These are phyloP conservation scores for Calamus simplicifolius DNA, from an alignment of 176 grass and related monocot species.

Conservation along the genomic window DNA sequence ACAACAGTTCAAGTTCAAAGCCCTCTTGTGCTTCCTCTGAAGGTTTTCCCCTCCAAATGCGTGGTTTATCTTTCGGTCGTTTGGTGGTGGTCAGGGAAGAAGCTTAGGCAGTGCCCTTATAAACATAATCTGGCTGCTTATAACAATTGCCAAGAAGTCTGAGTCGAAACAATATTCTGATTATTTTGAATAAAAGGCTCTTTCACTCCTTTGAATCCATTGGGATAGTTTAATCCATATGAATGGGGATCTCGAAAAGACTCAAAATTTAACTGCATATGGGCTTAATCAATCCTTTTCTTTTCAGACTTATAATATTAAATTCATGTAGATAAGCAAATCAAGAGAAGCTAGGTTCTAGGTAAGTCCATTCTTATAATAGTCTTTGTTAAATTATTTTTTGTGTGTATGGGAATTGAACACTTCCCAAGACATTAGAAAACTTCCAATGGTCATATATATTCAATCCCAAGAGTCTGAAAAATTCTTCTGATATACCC, in stretches of 20 bases:
- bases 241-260: conserved; percentile 3
- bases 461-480: conserved; percentile 34
- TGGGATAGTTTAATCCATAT: neutral
- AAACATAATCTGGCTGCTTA: conserved; percentile 17
- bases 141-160: neutral
- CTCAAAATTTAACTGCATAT: conserved; percentile 2
- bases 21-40: neutral
- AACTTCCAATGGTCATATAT: neutral
- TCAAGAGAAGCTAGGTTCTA: neutral
- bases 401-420: conserved; percentile 15
- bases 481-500: conserved; percentile 38
- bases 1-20: neutral
- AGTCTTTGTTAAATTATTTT: conserved; percentile 20
- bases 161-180: neutral
- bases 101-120: conserved; percentile 9
- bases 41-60: neutral
- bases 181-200: neutral
- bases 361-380: neutral
- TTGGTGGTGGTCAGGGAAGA: neutral
- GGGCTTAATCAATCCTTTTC: conserved; percentile 15
- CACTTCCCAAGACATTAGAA: conserved; percentile 51
- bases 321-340: conserved; percentile 1
- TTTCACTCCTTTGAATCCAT: neutral
- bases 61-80: neutral
- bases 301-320: conserved; percentile 3